These are phyloP conservation scores for Cryptococcus depauperatus DNA, from an alignment of 1,284 basidiomycete genomes.

Conservation along the genomic window DNA sequence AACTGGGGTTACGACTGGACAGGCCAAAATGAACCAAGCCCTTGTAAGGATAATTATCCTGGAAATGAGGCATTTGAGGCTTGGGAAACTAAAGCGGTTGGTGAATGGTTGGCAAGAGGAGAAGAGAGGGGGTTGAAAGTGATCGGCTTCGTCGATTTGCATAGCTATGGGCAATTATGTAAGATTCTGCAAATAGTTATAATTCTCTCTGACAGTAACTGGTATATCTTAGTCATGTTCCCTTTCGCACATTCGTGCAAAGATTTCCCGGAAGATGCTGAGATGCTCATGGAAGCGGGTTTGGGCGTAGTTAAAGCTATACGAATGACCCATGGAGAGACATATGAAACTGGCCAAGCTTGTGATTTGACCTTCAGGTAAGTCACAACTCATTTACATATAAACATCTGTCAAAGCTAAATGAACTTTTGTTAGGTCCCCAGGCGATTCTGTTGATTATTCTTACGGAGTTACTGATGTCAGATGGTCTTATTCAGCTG, in stretches of 20 bases:
- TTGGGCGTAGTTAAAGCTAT: constrained; percentile 62
- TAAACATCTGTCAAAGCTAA: neutral
- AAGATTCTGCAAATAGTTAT: constrained; percentile 30
- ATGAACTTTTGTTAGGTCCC: constrained; percentile 27
- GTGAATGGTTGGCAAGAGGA: constrained; percentile 55
- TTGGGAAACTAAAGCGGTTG: constrained; percentile 65
- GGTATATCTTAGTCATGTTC: constrained; percentile 46
- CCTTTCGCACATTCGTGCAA: constrained; percentile 71
- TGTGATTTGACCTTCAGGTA: constrained; percentile 61
- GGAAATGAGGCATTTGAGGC: constrained; percentile 65
- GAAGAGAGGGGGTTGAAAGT: constrained; percentile 41
- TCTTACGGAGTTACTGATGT: constrained; percentile 59
- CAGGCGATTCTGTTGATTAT: constrained; percentile 70
- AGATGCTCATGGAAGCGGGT: constrained; percentile 71
- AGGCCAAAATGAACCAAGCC: constrained; percentile 25
- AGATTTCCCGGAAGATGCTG: constrained; percentile 61
- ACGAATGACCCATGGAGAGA: constrained; percentile 53
- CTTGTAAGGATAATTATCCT: constrained; percentile 66
- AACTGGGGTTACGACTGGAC: constrained; percentile 54
- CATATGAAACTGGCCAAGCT: constrained; percentile 56
- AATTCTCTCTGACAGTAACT: neutral
- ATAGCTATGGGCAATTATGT: constrained; percentile 79
- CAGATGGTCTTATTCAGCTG: constrained; percentile 67
- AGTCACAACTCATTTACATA: constrained; percentile 20
- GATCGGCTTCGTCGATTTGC: constrained; percentile 63